These are phyloP conservation scores for Lycium ferocissimum DNA, from an alignment of 257 asterid genomes.

Conservation along the genomic window DNA sequence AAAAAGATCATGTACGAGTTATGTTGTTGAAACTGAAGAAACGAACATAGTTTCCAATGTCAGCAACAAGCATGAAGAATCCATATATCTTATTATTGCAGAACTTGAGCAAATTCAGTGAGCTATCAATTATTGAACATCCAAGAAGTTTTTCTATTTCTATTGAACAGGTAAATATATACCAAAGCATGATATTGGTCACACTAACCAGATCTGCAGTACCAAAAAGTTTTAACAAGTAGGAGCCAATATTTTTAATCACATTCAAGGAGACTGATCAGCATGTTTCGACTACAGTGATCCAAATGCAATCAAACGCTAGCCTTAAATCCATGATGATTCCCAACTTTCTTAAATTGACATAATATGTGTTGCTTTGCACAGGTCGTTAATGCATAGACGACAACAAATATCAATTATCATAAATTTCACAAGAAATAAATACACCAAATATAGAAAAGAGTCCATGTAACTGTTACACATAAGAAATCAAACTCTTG, in stretches of 20 bases:
- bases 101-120: neutral
- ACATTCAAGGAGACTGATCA: neutral
- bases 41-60: neutral
- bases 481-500: neutral
- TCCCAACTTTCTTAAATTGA: neutral
- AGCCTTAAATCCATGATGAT: neutral
- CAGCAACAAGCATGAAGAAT: conserved; percentile 7
- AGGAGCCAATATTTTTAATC: conserved; percentile 2
- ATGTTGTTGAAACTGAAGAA: neutral
- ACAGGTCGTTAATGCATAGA: neutral
- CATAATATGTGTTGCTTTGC: neutral
- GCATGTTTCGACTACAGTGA: neutral
- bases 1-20: neutral
- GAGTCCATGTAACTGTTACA: neutral
- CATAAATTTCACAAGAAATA: conserved; percentile 6
- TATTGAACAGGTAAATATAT: neutral
- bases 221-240: neutral
- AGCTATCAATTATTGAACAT: neutral
- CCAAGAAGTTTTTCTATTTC: neutral
- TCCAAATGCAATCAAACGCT: neutral
- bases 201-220: neutral
- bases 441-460: neutral
- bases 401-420: neutral
- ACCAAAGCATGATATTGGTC: conserved; percentile 1
- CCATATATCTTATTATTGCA: neutral